Evolutionary conservation across 805 yeast species (phyloP), one percentile per base, ranked within the genome.

Genomic region (Sugiyamaella marilandica): DNA sequence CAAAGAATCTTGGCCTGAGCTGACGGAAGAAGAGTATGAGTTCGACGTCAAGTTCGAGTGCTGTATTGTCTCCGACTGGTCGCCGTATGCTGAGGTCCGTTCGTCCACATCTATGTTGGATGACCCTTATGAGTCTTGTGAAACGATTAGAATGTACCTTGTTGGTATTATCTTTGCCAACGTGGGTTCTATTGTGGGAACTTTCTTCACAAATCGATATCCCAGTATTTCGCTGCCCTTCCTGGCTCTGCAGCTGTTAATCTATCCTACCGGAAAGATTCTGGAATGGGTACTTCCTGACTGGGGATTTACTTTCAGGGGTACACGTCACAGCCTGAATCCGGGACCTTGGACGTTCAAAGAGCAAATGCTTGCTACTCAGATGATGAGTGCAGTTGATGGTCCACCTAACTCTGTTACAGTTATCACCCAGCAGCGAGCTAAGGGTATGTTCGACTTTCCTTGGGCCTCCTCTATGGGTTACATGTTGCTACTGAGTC

Each of bases 321-420:
- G 80, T 47, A 67, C 61, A 21, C 68, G 74, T 63, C 65, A 67
- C 58, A 71, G 74, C 8, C 64, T 82, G 52, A 82, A 81, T 60
- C 84, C 84, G 8, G 83, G 85, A 11, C 84, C 84, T 18, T 82
- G 84, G 82, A 70, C 72, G 41, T 69, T 65, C 55, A 82, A 82
- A 61, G 87, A 82, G 60, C 86, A 82, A 63, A 80, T 81, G 83
- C 72, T 82, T 54, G 68, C 82, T 9, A 77, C 86, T 52, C 53
- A 51, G 53, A 55, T 58, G 61, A 56, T 74, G 36, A 64, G 72
- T 51, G 68, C 69, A 51, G 65, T 69, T 39, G 72, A 72, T 19
- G 70, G 59, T 80, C 81, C 74, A 81, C 78, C 87, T 1, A 47
- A 61, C 26, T 56, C 59, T 29, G 60, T 59, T 57, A 58, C 57